Conservation (phyloP, 2,329 filamentous ascomycete genomes). For the Nothophoma quercina region DNA sequence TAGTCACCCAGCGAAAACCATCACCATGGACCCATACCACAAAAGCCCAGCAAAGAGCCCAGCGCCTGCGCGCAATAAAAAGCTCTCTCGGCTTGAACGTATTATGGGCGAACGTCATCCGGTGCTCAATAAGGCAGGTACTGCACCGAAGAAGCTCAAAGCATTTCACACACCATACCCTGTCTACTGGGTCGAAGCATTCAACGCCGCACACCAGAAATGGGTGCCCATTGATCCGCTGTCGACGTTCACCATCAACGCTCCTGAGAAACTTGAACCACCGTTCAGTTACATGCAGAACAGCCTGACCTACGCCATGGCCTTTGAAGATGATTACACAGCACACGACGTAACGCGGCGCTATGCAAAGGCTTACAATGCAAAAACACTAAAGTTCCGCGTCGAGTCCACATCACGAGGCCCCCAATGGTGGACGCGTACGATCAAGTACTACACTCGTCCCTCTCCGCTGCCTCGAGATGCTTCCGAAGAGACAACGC, state of each 20-base stretch:
- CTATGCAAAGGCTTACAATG: constrained; percentile 87
- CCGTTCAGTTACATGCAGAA: constrained; percentile 80
- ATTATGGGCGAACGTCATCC: constrained; percentile 41
- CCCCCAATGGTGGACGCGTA: constrained; percentile 62
- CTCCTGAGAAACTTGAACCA: constrained; percentile 79
- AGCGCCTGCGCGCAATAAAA: constrained; percentile 36
- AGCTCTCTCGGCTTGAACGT: constrained; percentile 42
- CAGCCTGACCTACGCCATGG: constrained; percentile 81
- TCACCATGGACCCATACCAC: constrained; percentile 45
- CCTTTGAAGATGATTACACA: constrained; percentile 80
- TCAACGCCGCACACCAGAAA: constrained; percentile 85
- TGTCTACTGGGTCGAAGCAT: constrained; percentile 93
- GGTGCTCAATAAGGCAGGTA: constrained; percentile 33
- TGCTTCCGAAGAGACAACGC: constrained; percentile 81
- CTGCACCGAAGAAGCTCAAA: constrained; percentile 49
- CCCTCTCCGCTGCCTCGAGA: constrained; percentile 67
- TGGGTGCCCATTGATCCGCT: constrained; percentile 90
- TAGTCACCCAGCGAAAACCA: constrained; percentile 27
- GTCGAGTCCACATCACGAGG: constrained; percentile 72
- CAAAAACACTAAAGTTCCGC: constrained; percentile 84
- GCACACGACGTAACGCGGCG: constrained; percentile 86
- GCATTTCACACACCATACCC: constrained; percentile 78
- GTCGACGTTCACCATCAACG: constrained; percentile 80
- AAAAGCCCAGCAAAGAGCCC: constrained; percentile 28
- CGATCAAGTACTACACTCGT: constrained; percentile 55